Conservation (phyloP, 495 filamentous ascomycete species). For the Penicillium ochrochloron region DNA sequence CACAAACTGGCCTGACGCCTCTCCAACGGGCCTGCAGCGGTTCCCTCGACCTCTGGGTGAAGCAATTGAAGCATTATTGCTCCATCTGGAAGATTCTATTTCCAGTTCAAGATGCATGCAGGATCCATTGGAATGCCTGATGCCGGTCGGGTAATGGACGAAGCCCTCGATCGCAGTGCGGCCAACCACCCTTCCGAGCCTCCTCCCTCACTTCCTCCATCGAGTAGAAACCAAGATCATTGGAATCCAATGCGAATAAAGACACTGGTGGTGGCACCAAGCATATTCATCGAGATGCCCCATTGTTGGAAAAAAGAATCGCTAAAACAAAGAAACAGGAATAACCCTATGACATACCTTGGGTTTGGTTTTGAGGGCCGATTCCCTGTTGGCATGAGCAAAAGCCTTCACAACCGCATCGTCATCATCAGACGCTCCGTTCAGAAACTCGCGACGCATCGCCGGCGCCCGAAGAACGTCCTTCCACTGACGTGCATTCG, state of each 20-base stretch:
- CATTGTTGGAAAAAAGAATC: neutral
- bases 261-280: neutral
- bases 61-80: neutral
- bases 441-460: slow-evolving; percentile 68
- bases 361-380: slow-evolving; percentile 80
- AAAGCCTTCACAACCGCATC: slow-evolving; percentile 70
- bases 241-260: neutral
- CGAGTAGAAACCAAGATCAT: slow-evolving; percentile 5
- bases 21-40: slow-evolving; percentile 5
- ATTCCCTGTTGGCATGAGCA: slow-evolving; percentile 65
- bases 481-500: slow-evolving; percentile 67
- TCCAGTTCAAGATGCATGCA: neutral
- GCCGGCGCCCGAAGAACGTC: slow-evolving; percentile 59
- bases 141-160: slow-evolving; percentile 1
- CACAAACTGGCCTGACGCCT: neutral
- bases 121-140: neutral
- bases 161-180: slow-evolving; percentile 2
- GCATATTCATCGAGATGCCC: too few relatives aligned
- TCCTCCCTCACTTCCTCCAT: neutral
- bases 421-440: slow-evolving; percentile 56
- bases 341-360: slow-evolving; percentile 61
- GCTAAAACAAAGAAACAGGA: slow-evolving; percentile 5
- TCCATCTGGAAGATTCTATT: neutral
- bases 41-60: neutral
- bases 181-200: neutral